Evolutionary conservation across 78 protist species (phyloP).

Genomic region (Dictyostelium purpureum): DNA sequence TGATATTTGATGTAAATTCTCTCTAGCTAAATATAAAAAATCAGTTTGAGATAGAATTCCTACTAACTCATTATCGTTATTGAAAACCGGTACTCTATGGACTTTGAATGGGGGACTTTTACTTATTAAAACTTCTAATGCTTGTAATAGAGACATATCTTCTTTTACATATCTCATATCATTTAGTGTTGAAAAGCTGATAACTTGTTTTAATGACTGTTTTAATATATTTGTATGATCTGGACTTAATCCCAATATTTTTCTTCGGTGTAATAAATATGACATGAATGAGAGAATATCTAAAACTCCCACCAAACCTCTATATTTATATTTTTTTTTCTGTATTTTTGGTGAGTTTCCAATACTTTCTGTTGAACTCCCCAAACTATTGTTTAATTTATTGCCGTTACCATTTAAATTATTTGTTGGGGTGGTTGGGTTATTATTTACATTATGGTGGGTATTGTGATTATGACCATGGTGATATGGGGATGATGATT

Average conservation of each 20-base stretch:
- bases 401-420: neutral
- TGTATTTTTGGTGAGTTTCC: neutral
- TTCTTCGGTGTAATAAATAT: neutral
- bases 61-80: neutral
- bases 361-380: neutral
- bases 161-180: neutral
- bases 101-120: slow-evolving; percentile 25
- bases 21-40: slow-evolving; percentile 15
- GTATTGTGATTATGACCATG: neutral
- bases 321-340: neutral
- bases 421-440: neutral
- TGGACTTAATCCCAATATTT: neutral
- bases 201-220: slow-evolving; percentile 6
- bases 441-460: neutral
- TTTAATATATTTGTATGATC: neutral
- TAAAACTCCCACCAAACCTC: neutral
- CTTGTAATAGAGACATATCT: slow-evolving; percentile 26
- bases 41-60: slow-evolving; percentile 37
- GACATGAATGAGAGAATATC: neutral
- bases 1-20: slow-evolving; percentile 7
- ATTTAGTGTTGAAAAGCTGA: neutral
- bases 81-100: slow-evolving; percentile 27
- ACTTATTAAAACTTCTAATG: slow-evolving; percentile 1
- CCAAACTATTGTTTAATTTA: neutral
- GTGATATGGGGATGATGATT: neutral